Evolutionary conservation across 2,329 filamentous ascomycete genomes (phyloP).

Genomic region (Colletotrichum sp.): DNA sequence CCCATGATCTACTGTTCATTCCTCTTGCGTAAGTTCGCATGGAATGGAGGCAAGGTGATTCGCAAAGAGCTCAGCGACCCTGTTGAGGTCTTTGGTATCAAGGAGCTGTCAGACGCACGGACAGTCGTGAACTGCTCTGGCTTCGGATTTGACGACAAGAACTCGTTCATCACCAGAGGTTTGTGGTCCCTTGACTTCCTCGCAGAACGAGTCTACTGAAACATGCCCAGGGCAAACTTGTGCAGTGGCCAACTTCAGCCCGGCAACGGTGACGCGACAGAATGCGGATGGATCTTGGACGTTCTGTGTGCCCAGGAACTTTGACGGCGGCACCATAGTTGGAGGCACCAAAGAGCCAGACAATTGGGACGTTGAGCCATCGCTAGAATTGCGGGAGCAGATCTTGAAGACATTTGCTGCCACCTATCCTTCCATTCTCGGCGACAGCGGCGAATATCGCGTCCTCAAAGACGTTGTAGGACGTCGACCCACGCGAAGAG

Average conservation of each 20-base stretch:
- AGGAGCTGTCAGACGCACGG: conserved; percentile 28
- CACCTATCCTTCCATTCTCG: conserved; percentile 38
- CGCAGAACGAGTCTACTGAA: background rate
- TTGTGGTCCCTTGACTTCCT: background rate
- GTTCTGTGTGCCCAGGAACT: conserved; percentile 65
- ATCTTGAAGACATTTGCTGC: conserved; percentile 46
- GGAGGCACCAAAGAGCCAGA: conserved; percentile 68
- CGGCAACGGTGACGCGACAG: conserved; percentile 60
- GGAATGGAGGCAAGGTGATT: conserved; percentile 37
- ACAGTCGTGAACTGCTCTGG: conserved; percentile 51
- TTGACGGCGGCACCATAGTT: conserved; percentile 67
- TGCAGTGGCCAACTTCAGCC: conserved; percentile 41
- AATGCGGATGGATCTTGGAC: conserved; percentile 66
- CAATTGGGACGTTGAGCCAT: conserved; percentile 58
- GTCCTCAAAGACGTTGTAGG: conserved; percentile 50
- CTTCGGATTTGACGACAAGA: conserved; percentile 44
- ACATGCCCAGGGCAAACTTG: conserved; percentile 46
- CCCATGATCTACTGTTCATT: conserved; percentile 58
- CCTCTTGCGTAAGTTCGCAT: conserved; percentile 44
- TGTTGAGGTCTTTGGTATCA: conserved; percentile 41
- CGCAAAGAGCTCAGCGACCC: conserved; percentile 38
- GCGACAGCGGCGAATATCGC: conserved; percentile 27
- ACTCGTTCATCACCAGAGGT: conserved; percentile 49
- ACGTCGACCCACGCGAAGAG: conserved; percentile 47
- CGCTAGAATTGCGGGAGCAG: conserved; percentile 44